Percentiles rank a stretch among this genome's conserved stretches.
phyloP scores from a whole-genome alignment of 2,329 filamentous ascomycete genomes.

The Eutypa lata region DNA sequence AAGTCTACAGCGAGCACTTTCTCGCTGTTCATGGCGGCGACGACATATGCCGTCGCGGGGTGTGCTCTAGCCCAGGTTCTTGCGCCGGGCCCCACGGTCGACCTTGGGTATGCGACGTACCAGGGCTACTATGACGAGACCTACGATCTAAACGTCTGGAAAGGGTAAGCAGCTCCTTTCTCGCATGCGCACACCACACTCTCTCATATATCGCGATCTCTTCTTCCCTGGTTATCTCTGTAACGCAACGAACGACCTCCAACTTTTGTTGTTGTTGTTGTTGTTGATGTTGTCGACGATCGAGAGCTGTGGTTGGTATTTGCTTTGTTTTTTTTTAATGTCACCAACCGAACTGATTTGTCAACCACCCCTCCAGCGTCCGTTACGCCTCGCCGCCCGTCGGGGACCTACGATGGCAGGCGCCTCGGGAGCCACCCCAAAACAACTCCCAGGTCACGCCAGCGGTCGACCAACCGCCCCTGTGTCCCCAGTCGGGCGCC shows the following conservation, averaged over 20 bases:
- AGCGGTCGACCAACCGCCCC: constrained; percentile 24
- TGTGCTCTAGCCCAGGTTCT: too few species aligned
- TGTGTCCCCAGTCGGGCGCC: constrained; percentile 25
- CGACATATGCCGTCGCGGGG: too few species aligned
- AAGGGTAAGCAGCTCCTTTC: constrained; percentile 14
- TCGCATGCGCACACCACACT: constrained; percentile 4
- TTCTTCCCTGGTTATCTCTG: too few species aligned
- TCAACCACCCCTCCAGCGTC: constrained; percentile 11
- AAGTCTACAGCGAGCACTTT: too few species aligned
- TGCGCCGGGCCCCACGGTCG: constrained; percentile 5
- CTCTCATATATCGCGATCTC: background rate
- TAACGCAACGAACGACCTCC: too few species aligned
- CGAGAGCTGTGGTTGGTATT: too few species aligned
- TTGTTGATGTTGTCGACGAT: too few species aligned
- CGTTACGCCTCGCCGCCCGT: constrained; percentile 26
- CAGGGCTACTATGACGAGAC: constrained; percentile 22
- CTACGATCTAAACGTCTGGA: constrained; percentile 23
- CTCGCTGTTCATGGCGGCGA: too few species aligned
- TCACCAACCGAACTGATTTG: too few species aligned
- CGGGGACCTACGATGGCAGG: constrained; percentile 24
- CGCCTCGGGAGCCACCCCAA: constrained; percentile 18
- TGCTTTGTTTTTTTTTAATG: background rate
- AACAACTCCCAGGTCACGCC: constrained; percentile 11
- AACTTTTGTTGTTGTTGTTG: too few species aligned
- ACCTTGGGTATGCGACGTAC: constrained; percentile 25